Percentiles rank a stretch among this genome's conserved stretches.
These are phyloP conservation scores for Aureobasidium zeae DNA, from an alignment of 2,329 filamentous ascomycete species.

Conservation along the genomic window DNA sequence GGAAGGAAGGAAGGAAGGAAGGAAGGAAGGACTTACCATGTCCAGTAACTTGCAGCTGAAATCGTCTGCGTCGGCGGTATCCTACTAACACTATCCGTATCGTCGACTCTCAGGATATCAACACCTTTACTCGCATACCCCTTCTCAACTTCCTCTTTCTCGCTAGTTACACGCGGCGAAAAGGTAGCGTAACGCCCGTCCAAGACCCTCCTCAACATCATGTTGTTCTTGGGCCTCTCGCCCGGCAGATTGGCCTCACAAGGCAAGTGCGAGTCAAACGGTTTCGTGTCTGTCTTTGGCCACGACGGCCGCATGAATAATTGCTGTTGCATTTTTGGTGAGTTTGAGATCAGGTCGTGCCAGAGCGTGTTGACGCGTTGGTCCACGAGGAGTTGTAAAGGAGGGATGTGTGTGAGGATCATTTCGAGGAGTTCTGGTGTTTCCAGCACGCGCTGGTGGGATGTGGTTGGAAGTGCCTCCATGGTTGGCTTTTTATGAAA, in stretches of 20 bases:
- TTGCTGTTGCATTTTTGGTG: constrained; percentile 24
- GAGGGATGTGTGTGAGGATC: constrained; percentile 28
- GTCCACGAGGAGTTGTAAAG: constrained; percentile 26
- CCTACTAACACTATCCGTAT: neutral
- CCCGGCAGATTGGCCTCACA: constrained; percentile 21
- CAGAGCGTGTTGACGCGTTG: constrained; percentile 27
- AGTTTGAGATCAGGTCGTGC: constrained; percentile 23
- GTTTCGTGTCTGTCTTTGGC: constrained; percentile 22
- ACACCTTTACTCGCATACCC: constrained; percentile 6
- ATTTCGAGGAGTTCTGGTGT: constrained; percentile 33
- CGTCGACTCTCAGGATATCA: neutral
- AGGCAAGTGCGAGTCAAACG: constrained; percentile 19
- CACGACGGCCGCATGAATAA: constrained; percentile 31
- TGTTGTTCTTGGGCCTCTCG: constrained; percentile 28
- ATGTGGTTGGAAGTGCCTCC: constrained; percentile 1
- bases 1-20: too few relatives aligned
- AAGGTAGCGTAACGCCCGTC: constrained; percentile 29
- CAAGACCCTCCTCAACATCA: constrained; percentile 27
- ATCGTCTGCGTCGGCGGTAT: neutral
- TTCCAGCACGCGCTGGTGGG: constrained; percentile 22
- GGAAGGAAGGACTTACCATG: too few relatives aligned
- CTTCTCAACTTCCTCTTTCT: constrained; percentile 18
- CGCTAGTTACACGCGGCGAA: constrained; percentile 24
- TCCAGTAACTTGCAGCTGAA: constrained; percentile 24
- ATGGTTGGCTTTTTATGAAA: neutral